These are phyloP conservation scores for Lactarius tabidus DNA, from an alignment of 768 basidiomycete species.

Conservation along the genomic window DNA sequence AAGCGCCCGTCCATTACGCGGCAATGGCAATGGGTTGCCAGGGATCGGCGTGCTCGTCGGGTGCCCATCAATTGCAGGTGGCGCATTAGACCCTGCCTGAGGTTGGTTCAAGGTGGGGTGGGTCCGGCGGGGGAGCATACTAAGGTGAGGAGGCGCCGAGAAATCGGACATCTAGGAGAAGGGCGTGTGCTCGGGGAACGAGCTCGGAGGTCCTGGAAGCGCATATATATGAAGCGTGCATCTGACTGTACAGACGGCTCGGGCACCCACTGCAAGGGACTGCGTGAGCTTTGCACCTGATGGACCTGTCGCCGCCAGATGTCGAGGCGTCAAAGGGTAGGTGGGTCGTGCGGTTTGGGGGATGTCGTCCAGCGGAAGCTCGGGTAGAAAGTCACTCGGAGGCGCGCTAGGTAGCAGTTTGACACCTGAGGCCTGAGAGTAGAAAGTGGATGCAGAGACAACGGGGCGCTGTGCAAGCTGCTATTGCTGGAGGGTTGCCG, in stretches of 20 bases:
- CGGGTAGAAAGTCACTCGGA: neutral
- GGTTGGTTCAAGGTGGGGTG: slow-evolving; percentile 27
- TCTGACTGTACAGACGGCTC: slow-evolving; percentile 11
- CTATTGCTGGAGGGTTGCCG: neutral
- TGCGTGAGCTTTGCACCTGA: slow-evolving; percentile 53
- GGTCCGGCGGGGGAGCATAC: slow-evolving; percentile 34
- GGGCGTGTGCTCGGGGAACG: neutral
- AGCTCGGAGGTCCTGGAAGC: slow-evolving; percentile 17
- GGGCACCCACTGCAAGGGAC: slow-evolving; percentile 55
- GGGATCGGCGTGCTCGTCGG: slow-evolving; percentile 61
- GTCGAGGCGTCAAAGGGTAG: slow-evolving; percentile 58
- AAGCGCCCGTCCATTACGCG: slow-evolving; percentile 52
- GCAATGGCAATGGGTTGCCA: slow-evolving; percentile 70
- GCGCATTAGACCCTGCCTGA: slow-evolving; percentile 16
- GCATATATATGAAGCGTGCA: no score
- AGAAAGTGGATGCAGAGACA: slow-evolving; percentile 6
- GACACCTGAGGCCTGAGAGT: neutral
- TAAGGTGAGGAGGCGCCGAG: slow-evolving; percentile 2
- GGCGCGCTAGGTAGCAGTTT: neutral
- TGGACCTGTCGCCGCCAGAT: slow-evolving; percentile 52
- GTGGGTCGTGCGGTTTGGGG: slow-evolving; percentile 65
- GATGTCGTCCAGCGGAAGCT: slow-evolving; percentile 26
- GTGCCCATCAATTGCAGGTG: slow-evolving; percentile 45
- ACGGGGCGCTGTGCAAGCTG: neutral
- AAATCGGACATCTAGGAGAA: neutral